phyloP scores from a whole-genome alignment of 495 filamentous ascomycete species.

The Neurospora sp. region DNA sequence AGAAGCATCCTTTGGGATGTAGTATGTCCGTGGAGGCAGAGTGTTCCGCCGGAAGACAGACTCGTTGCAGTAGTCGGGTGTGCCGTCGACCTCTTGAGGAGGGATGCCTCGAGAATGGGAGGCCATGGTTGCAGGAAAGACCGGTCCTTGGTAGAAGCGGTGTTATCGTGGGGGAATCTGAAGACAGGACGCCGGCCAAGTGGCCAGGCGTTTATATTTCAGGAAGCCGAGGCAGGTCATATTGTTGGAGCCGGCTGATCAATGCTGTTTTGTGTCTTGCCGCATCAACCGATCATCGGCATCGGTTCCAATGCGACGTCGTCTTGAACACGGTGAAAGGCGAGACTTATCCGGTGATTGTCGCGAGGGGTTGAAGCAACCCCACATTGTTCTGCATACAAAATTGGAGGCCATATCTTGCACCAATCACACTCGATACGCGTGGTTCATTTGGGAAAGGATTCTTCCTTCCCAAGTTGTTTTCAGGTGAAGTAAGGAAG shows the following conservation, averaged over 20 bases:
- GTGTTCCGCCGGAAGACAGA: slow-evolving; percentile 39
- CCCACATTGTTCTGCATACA: not conserved
- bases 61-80: slow-evolving; percentile 19
- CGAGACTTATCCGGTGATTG: not conserved
- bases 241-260: not conserved
- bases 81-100: slow-evolving; percentile 8
- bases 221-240: not conserved
- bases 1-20: slow-evolving; percentile 31
- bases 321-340: not conserved
- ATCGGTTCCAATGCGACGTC: not conserved
- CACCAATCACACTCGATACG: not conserved
- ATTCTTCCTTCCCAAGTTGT: not conserved
- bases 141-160: not conserved
- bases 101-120: slow-evolving; percentile 3
- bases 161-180: not conserved
- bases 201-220: not conserved
- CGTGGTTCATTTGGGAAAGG: not conserved
- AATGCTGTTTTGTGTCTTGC: not conserved
- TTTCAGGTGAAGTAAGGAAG: not conserved
- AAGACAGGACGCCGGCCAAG: not conserved
- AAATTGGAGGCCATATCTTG: not conserved
- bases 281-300: not conserved
- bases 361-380: not conserved
- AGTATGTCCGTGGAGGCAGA: slow-evolving; percentile 39
- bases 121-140: not conserved